phyloP scores from a whole-genome alignment of 2,329 filamentous ascomycete species.

The Colletotrichum sp. region DNA sequence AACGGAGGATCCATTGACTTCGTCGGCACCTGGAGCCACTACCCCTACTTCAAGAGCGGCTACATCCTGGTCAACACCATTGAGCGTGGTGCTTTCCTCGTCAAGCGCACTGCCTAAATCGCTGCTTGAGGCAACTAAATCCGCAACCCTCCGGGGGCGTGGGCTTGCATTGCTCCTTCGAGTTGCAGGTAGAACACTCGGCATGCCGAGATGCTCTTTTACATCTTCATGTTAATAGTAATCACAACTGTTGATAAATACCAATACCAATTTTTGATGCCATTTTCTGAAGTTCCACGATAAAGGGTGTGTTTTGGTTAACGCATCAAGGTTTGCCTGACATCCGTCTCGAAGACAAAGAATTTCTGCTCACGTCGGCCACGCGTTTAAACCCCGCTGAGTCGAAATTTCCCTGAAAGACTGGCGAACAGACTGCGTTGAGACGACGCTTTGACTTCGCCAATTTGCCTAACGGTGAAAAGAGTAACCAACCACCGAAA shows the following conservation, averaged over 20 bases:
- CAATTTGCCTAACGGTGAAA: background rate
- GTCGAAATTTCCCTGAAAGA: background rate
- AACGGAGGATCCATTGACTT: conserved; percentile 22
- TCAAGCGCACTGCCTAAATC: conserved; percentile 18
- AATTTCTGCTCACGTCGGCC: background rate
- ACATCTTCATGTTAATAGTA: background rate
- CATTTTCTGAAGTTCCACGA: background rate
- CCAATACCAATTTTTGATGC: background rate
- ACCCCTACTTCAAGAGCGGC: conserved; percentile 25
- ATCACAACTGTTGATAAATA: background rate
- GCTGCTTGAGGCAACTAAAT: background rate
- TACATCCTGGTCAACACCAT: conserved; percentile 27
- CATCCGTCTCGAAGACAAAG: background rate
- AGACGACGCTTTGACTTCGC: background rate
- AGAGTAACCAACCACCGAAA: background rate
- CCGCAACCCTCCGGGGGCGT: background rate
- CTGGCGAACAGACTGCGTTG: background rate
- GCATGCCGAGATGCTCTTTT: background rate
- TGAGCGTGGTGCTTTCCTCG: conserved; percentile 26
- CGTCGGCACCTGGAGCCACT: conserved; percentile 25
- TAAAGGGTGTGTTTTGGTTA: rapidly evolving
- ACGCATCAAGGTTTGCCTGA: background rate
- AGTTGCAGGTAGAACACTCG: background rate
- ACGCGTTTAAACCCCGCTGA: background rate
- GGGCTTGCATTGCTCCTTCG: background rate